Conservation (phyloP, 768 basidiomycete species). For the Exsudoporus frostii region DNA sequence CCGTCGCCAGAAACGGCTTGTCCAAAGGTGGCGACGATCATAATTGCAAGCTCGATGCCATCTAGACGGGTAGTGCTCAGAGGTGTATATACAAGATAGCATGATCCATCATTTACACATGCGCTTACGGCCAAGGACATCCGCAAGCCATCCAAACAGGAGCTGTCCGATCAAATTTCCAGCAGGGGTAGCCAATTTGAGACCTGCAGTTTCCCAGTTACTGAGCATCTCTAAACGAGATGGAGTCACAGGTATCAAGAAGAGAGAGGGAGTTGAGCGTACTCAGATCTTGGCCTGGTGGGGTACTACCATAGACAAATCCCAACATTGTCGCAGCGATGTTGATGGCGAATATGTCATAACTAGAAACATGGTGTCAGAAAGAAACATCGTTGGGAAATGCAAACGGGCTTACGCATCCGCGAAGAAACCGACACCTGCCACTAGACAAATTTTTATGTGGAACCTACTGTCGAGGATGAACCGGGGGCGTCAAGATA, state of each 20-base stretch:
- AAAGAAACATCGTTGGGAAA: neutral
- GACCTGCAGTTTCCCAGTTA: slow-evolving; percentile 60
- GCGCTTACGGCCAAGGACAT: slow-evolving; percentile 66
- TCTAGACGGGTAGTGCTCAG: slow-evolving; percentile 22
- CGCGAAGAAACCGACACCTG: slow-evolving; percentile 87
- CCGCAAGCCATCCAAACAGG: slow-evolving; percentile 74
- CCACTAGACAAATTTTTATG: slow-evolving; percentile 59
- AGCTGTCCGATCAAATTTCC: slow-evolving; percentile 74
- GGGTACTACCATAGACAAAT: slow-evolving; percentile 63
- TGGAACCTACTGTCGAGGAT: slow-evolving; percentile 65
- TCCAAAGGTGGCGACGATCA: slow-evolving; percentile 71
- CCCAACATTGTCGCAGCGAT: slow-evolving; percentile 80
- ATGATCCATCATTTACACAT: slow-evolving; percentile 53
- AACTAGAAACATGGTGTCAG: slow-evolving; percentile 25
- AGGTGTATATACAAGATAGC: neutral
- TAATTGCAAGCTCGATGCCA: slow-evolving; percentile 61
- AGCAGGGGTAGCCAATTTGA: slow-evolving; percentile 71
- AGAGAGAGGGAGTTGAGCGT: neutral
- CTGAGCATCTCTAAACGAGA: neutral
- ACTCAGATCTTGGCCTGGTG: neutral
- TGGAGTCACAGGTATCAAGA: neutral
- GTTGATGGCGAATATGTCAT: slow-evolving; percentile 86
- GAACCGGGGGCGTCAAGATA: neutral
- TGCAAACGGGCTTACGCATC: slow-evolving; percentile 50
- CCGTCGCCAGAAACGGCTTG: slow-evolving; percentile 71